Base-by-base conservation (phyloP, 306 rosid species). In the Luffa acutangula region DNA sequence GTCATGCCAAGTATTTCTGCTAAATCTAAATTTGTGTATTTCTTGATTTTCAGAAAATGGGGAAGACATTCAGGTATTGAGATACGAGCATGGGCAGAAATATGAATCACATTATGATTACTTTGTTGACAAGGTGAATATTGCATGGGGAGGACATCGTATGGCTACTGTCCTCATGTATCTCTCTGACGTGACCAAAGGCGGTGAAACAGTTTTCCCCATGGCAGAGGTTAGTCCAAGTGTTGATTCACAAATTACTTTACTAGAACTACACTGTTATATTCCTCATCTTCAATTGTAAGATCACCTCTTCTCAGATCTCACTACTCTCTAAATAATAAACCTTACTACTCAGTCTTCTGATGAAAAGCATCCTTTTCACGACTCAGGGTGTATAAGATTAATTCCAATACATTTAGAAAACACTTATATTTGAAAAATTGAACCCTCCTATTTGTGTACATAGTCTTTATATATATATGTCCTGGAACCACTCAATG, bases 181-280 rank as follows among this genome's bases (percentile, higher is more conserved):
- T 84, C 99, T 96, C 52, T 84, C 87, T 63, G 79, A 93, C 81
- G 99, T 93, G 81, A 56, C 86, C 83, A 86, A 81, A 82, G 99
- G 98, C n/a, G 99, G 99, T 75, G 99, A 93, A 88, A 96, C 99
- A 1, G 96, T 96, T 80, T 96, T 96, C 84, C 99, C 99, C 72
- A 12, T 34, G 41, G 99, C 96, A 0, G 94, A 91, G 99, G 99
- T 96, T 83, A 84, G 94, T 95, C 74, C 88, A 93, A 80, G 89
- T 91, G 62, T 73, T 15, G 42, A 73, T 73, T 73, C n/a, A 7
- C 21, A 46, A 18, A 42, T 18, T 71, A 45, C 56, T 71, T 71
- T 69, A 42, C 53, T 69, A 69, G 36, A n/a, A 69, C 18, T 69
- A 4, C 7, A 39, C 33, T 66, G 3, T n/a, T 42, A 41, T 69